Percentiles rank a stretch among this genome's conserved stretches.
These are phyloP conservation scores for Periconia sp. DNA, from an alignment of 2,329 filamentous ascomycete genomes.

Conservation along the genomic window DNA sequence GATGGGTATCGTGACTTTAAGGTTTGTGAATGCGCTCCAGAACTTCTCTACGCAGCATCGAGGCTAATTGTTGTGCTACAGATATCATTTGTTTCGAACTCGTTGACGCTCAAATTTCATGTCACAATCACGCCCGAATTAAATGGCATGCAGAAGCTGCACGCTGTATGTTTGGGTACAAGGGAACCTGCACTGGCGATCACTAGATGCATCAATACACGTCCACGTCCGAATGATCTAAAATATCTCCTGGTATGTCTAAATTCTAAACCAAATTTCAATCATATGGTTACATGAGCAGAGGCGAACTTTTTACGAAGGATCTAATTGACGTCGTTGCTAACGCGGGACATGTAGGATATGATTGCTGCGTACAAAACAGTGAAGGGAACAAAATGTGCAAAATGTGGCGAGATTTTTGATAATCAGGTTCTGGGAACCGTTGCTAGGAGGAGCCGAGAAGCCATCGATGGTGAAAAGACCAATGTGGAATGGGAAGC, in stretches of 20 bases:
- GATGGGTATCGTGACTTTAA: conserved; percentile 27
- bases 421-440: conserved; percentile 28
- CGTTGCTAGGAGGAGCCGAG: conserved; percentile 35
- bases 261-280: too few relatives aligned
- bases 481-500: conserved; percentile 34
- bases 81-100: conserved; percentile 29
- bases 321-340: conserved; percentile 4
- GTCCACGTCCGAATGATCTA: conserved; percentile 34
- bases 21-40: conserved; percentile 16
- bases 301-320: too few relatives aligned
- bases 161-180: conserved; percentile 34
- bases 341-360: conserved; percentile 26
- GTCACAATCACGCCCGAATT: conserved; percentile 29
- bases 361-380: conserved; percentile 45
- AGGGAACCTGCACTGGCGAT: conserved; percentile 30
- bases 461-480: conserved; percentile 18
- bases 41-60: too few relatives aligned
- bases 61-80: conserved; percentile 7
- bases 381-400: conserved; percentile 30
- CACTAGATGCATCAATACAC: conserved; percentile 37
- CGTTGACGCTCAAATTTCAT: conserved; percentile 27
- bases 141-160: conserved; percentile 27
- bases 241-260: conserved; percentile 35
- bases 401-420: conserved; percentile 34
- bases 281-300: too few relatives aligned